Conservation (phyloP, 306 rosid genomes). For the Cicer cuneatum region DNA sequence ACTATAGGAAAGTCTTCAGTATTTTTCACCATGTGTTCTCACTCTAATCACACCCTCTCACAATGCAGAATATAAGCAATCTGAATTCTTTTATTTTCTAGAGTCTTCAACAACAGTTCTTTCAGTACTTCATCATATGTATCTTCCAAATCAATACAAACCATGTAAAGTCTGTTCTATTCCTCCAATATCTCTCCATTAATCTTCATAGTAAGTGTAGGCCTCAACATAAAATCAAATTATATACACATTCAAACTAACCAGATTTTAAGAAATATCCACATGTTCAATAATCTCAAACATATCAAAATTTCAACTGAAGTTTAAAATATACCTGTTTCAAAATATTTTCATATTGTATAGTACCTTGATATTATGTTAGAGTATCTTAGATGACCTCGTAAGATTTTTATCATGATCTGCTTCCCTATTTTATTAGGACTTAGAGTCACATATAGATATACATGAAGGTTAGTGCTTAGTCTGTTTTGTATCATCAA, state of each 20-base stretch:
- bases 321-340: not conserved
- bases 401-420: no score
- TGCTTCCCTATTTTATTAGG: no score
- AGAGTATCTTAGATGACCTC: no score
- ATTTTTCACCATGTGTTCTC: no score
- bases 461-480: no score
- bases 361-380: no score
- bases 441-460: no score
- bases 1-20: no score
- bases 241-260: no score
- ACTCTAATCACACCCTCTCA: no score
- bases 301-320: not conserved
- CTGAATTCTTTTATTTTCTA: not conserved
- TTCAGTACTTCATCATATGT: not conserved
- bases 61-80: not conserved
- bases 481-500: not conserved
- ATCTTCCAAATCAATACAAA: not conserved
- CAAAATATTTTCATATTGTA: no score
- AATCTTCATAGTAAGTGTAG: not conserved
- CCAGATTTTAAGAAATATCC: not conserved
- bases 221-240: not conserved
- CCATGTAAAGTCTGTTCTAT: not conserved
- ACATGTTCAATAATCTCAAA: not conserved
- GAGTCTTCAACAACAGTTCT: not conserved
- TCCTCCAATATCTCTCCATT: not conserved